Evolutionary conservation across 768 basidiomycete genomes (phyloP).

Genomic region (Porpolomopsis calyptriformis): DNA sequence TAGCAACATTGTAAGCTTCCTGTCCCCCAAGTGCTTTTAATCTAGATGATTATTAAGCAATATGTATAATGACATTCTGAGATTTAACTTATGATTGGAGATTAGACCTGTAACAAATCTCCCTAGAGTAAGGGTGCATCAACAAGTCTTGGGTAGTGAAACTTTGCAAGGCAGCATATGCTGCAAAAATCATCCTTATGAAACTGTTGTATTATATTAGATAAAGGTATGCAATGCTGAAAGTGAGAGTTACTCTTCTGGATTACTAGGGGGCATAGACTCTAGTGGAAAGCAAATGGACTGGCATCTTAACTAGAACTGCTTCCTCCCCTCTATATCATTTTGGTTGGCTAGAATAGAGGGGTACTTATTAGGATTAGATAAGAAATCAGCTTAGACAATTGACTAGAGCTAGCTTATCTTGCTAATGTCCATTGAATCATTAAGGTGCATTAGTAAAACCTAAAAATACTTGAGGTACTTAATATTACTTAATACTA

Average conservation of each 20-base stretch:
- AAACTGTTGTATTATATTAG: not conserved
- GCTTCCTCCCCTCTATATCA: not conserved
- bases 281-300: slow-evolving; percentile 1
- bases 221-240: not conserved
- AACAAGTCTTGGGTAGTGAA: not conserved
- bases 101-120: not conserved
- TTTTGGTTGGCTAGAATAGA: not conserved
- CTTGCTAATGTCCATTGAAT: not conserved
- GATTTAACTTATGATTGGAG: not conserved
- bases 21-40: slow-evolving; percentile 10
- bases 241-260: not conserved
- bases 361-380: not conserved
- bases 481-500: no score
- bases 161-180: not conserved
- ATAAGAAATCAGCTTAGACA: not conserved
- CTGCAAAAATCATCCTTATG: slow-evolving; percentile 4
- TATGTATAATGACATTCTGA: not conserved
- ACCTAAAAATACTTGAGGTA: no score
- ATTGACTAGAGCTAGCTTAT: not conserved
- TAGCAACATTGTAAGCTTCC: slow-evolving; percentile 30
- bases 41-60: slow-evolving; percentile 2
- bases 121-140: not conserved
- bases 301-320: not conserved
- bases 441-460: no score
- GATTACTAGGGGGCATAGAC: not conserved